Evolutionary conservation across 2,329 filamentous ascomycete genomes (phyloP).

Genomic region (Sclerotinia minor): DNA sequence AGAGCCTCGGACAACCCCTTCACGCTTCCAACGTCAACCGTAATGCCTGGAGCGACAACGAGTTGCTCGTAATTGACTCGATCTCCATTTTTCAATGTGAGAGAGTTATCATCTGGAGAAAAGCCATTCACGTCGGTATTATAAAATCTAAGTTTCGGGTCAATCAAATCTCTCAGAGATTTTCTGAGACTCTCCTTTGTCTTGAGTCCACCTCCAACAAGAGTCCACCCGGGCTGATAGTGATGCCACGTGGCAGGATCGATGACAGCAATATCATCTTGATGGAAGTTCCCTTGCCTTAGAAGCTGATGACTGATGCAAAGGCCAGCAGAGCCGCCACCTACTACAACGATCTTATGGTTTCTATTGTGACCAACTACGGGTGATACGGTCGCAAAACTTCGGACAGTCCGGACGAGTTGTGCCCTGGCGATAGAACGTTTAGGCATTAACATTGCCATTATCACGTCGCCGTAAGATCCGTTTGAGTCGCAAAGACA

Average conservation of each 20-base stretch:
- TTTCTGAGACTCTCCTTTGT: slow-evolving; percentile 57
- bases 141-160: slow-evolving; percentile 64
- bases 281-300: slow-evolving; percentile 54
- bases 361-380: slow-evolving; percentile 44
- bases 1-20: slow-evolving; percentile 59
- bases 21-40: slow-evolving; percentile 52
- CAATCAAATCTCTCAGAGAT: slow-evolving; percentile 53
- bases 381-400: slow-evolving; percentile 39
- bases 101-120: slow-evolving; percentile 55
- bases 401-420: slow-evolving; percentile 3
- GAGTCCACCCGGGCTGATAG: slow-evolving; percentile 70
- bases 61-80: slow-evolving; percentile 63
- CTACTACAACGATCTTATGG: slow-evolving; percentile 67
- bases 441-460: not conserved
- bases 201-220: slow-evolving; percentile 67
- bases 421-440: not conserved
- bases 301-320: slow-evolving; percentile 68
- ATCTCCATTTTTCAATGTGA: slow-evolving; percentile 57
- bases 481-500: not conserved
- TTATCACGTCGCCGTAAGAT: not conserved
- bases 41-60: slow-evolving; percentile 60
- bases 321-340: slow-evolving; percentile 65
- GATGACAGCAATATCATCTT: slow-evolving; percentile 63
- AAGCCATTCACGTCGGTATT: slow-evolving; percentile 52
- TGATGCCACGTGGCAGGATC: slow-evolving; percentile 64